These are phyloP conservation scores for Tetrastigma voinierianum DNA, from an alignment of 164 flowering plant species.

Conservation along the genomic window DNA sequence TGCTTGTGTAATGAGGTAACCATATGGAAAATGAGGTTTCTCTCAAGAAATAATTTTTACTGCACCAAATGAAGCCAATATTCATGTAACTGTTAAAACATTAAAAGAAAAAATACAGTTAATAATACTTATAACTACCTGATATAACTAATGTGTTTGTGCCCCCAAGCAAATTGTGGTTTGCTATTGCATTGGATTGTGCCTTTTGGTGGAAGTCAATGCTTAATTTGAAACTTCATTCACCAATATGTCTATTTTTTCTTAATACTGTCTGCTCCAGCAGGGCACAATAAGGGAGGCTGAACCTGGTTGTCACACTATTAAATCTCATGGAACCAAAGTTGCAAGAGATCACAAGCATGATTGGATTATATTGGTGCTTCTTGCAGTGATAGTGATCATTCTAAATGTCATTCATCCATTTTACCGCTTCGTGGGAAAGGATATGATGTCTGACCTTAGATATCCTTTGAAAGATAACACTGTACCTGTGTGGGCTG, in stretches of 20 bases:
- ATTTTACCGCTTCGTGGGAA: slow-evolving; percentile 75
- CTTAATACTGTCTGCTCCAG: background rate
- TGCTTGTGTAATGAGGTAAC: no score
- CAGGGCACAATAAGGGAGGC: slow-evolving; percentile 32
- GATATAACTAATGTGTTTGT: background rate
- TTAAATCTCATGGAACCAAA: slow-evolving; percentile 50
- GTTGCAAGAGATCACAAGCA: slow-evolving; percentile 56
- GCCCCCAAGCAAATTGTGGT: no score
- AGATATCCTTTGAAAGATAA: slow-evolving; percentile 68
- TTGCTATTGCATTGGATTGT: background rate
- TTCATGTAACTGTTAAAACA: no score
- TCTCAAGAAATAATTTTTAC: no score
- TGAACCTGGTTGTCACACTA: slow-evolving; percentile 34
- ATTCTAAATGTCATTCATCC: slow-evolving; percentile 54
- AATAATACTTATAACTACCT: background rate
- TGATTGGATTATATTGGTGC: slow-evolving; percentile 77
- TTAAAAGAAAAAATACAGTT: no score
- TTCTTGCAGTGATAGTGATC: slow-evolving; percentile 55
- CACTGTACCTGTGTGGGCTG: slow-evolving; percentile 82
- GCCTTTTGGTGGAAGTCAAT: background rate
- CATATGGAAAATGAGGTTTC: no score
- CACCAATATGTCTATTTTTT: background rate
- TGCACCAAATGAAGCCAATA: no score
- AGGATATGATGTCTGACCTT: slow-evolving; percentile 80
- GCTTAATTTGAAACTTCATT: background rate